These are phyloP conservation scores for Posidonia oceanica DNA, from an alignment of 116 monocot species.

Conservation along the genomic window DNA sequence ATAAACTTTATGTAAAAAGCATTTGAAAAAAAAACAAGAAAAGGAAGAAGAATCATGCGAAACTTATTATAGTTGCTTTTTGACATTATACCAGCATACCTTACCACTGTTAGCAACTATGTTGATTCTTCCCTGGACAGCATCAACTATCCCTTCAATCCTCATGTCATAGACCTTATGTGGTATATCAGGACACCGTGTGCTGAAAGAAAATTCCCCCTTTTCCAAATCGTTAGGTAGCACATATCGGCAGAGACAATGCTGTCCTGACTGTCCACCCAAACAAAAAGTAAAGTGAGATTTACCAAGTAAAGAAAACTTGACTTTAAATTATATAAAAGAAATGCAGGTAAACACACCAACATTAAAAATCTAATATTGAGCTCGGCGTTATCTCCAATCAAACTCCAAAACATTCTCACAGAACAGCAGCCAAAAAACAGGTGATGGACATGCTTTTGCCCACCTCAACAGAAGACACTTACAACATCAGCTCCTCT, in stretches of 20 bases:
- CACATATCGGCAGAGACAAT: slow-evolving; percentile 63
- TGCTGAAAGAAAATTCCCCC: slow-evolving; percentile 7
- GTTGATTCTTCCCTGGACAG: slow-evolving; percentile 73
- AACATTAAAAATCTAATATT: too few relatives aligned
- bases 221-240: slow-evolving; percentile 41
- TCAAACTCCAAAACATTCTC: too few relatives aligned
- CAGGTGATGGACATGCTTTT: too few relatives aligned
- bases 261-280: slow-evolving; percentile 56
- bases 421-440: too few relatives aligned
- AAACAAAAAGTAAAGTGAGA: not conserved
- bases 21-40: too few relatives aligned
- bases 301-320: not conserved
- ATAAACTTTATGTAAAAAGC: too few relatives aligned
- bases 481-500: too few relatives aligned
- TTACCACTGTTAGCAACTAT: slow-evolving; percentile 42
- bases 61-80: too few relatives aligned
- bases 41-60: too few relatives aligned
- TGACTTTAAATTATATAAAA: not conserved
- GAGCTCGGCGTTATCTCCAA: too few relatives aligned
- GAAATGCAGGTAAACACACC: not conserved
- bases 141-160: slow-evolving; percentile 55
- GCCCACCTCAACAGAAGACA: too few relatives aligned
- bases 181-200: slow-evolving; percentile 11
- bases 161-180: slow-evolving; percentile 24
- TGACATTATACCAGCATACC: slow-evolving; percentile 30